Conservation (phyloP, 495 filamentous ascomycete species). For the Wilcoxina mikolae region DNA sequence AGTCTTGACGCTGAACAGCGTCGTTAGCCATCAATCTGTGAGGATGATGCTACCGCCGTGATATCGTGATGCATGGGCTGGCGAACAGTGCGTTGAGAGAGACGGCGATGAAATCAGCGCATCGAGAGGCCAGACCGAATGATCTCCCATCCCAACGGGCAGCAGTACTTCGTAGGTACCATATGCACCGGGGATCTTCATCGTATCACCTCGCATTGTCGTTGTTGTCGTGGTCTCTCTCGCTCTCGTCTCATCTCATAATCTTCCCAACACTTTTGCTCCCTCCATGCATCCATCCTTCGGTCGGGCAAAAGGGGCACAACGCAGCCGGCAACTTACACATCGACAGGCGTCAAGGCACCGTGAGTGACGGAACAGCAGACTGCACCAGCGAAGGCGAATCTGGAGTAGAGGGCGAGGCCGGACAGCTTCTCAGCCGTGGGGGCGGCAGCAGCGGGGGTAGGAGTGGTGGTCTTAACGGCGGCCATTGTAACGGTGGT, state of each 20-base stretch:
- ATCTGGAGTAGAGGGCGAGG: slow-evolving; percentile 55
- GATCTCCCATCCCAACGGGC: too few relatives aligned
- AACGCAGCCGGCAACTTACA: slow-evolving; percentile 45
- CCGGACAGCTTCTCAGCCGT: slow-evolving; percentile 32
- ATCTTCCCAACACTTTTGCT: background rate
- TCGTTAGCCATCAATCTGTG: slow-evolving; percentile 13
- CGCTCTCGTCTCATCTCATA: background rate
- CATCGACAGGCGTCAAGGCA: slow-evolving; percentile 82
- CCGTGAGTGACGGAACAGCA: slow-evolving; percentile 94
- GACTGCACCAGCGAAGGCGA: slow-evolving; percentile 83
- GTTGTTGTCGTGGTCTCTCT: background rate
- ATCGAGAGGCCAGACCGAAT: too few relatives aligned
- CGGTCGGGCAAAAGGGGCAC: slow-evolving; percentile 3
- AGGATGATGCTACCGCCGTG: background rate
- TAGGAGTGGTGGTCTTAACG: background rate
- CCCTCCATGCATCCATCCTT: background rate
- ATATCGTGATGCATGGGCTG: slow-evolving; percentile 2
- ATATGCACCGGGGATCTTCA: too few relatives aligned
- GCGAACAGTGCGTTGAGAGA: too few relatives aligned
- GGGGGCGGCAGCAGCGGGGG: background rate
- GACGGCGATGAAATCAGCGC: background rate
- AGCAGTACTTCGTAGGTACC: background rate
- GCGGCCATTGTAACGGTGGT: slow-evolving; percentile 1
- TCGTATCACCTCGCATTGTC: background rate
- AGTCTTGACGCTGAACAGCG: slow-evolving; percentile 64